These are phyloP conservation scores for Agroathelia rolfsii DNA, from an alignment of 1,284 basidiomycete species.

Conservation along the genomic window DNA sequence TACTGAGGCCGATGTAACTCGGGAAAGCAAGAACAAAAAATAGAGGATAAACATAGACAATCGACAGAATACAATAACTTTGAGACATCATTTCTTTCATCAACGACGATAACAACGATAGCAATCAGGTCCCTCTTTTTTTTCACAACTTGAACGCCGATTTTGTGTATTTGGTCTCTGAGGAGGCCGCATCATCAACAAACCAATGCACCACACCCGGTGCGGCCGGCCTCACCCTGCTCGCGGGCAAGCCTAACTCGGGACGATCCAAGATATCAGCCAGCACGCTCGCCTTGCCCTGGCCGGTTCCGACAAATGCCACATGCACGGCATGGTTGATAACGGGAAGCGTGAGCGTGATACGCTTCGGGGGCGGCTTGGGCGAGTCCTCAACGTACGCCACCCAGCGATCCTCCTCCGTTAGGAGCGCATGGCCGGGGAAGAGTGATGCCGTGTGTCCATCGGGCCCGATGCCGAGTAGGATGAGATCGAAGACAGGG, in stretches of 20 bases:
- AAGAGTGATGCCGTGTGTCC: slow-evolving; percentile 97
- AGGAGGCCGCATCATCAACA: slow-evolving; percentile 72
- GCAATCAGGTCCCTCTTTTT: no score
- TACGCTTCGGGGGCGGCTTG: slow-evolving; percentile 84
- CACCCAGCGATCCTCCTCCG: slow-evolving; percentile 88
- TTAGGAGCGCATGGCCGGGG: slow-evolving; percentile 80
- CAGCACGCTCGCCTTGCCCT: slow-evolving; percentile 76
- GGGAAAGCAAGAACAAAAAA: no score
- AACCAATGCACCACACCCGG: slow-evolving; percentile 91
- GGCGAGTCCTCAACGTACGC: slow-evolving; percentile 89
- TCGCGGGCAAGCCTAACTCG: slow-evolving; percentile 74
- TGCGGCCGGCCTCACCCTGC: slow-evolving; percentile 68
- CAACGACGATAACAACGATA: no score
- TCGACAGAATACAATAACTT: no score
- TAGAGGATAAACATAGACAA: no score
- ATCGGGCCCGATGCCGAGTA: slow-evolving; percentile 90
- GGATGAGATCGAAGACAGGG: slow-evolving; percentile 90
- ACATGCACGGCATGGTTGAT: slow-evolving; percentile 85
- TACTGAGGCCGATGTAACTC: no score
- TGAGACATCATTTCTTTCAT: no score
- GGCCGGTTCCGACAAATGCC: slow-evolving; percentile 84
- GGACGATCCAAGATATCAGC: slow-evolving; percentile 72
- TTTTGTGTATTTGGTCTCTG: slow-evolving; percentile 48
- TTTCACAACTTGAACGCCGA: slow-evolving; percentile 49
- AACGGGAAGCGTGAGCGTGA: slow-evolving; percentile 88